Evolutionary conservation across 208 protist genomes (phyloP).

Genomic region (Strigomonas culicis): DNA sequence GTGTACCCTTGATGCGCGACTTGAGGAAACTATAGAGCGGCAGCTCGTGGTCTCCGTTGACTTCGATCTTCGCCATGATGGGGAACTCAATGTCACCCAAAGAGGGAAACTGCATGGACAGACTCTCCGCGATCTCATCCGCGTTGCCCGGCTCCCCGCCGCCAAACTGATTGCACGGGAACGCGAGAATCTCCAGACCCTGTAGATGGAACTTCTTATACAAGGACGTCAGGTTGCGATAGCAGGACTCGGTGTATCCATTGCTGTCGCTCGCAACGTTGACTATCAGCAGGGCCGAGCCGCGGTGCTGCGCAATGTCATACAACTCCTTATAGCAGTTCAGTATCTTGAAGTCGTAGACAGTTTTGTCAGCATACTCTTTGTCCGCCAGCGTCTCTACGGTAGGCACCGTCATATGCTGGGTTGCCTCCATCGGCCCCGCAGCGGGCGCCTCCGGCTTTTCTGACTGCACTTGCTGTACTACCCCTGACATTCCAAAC

Average conservation of each 20-base stretch:
- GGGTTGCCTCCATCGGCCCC: neutral
- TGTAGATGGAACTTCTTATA: conserved; percentile 66
- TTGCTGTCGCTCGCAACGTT: conserved; percentile 90
- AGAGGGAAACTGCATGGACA: conserved; percentile 41
- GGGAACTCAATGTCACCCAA: conserved; percentile 48
- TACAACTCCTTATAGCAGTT: conserved; percentile 61
- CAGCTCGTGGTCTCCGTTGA: conserved; percentile 74
- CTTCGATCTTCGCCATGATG: conserved; percentile 85
- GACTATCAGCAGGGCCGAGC: conserved; percentile 79
- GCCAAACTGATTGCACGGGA: conserved; percentile 91
- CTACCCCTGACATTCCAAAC: too few species aligned
- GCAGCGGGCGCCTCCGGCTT: neutral
- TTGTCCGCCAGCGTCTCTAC: conserved; percentile 13
- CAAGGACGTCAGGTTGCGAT: conserved; percentile 57
- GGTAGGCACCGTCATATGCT: conserved; percentile 16
- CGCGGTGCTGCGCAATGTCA: conserved; percentile 74
- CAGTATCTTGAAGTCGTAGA: conserved; percentile 69
- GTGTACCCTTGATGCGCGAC: conserved; percentile 38
- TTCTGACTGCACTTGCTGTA: too few species aligned
- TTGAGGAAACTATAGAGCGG: conserved; percentile 82
- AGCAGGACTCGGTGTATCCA: conserved; percentile 71
- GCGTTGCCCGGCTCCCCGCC: conserved; percentile 73
- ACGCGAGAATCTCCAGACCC: conserved; percentile 79
- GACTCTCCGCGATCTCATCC: conserved; percentile 72
- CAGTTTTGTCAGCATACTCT: conserved; percentile 21